Evolutionary conservation across 2,329 filamentous ascomycete genomes (phyloP).

Genomic region (Ceratocystis cubensis): DNA sequence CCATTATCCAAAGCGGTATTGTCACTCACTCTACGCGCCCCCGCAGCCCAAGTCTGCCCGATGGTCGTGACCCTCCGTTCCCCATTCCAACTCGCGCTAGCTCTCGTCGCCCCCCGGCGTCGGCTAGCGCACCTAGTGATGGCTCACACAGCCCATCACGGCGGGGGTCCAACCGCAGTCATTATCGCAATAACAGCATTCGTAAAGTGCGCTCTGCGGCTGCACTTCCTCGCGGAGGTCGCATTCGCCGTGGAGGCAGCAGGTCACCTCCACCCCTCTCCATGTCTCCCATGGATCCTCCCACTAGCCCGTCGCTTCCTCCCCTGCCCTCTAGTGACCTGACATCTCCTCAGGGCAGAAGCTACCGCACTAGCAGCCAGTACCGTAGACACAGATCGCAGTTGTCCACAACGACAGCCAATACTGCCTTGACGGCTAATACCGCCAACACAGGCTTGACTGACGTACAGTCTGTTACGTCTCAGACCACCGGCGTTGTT

Average conservation of each 20-base stretch:
- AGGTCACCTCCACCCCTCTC: conserved; percentile 55
- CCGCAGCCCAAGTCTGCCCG: conserved; percentile 53
- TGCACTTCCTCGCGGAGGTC: conserved; percentile 48
- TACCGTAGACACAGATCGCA: conserved; percentile 43
- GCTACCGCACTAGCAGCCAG: conserved; percentile 26
- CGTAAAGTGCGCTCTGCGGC: conserved; percentile 79
- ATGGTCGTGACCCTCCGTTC: conserved; percentile 60
- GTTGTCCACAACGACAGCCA: conserved; percentile 47
- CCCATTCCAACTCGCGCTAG: conserved; percentile 83
- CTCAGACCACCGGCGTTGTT: conserved; percentile 68
- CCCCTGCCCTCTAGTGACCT: conserved; percentile 56
- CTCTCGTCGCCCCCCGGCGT: conserved; percentile 60
- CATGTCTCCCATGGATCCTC: conserved; percentile 47
- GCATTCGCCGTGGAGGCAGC: conserved; percentile 36
- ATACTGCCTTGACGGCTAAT: conserved; percentile 34
- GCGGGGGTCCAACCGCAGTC: conserved; percentile 36
- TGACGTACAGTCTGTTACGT: conserved; percentile 37
- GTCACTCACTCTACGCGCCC: conserved; percentile 48
- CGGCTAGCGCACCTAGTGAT: conserved; percentile 54
- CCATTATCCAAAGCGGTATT: conserved; percentile 69
- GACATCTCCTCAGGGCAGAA: conserved; percentile 38
- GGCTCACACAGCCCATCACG: conserved; percentile 66
- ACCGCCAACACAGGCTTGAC: conserved; percentile 33
- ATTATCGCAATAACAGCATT: conserved; percentile 48
- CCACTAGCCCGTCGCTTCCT: conserved; percentile 58